Evolutionary conservation across 208 protist species (phyloP), one percentile per base, ranked within the genome.

Genomic region (Leishmania turanica): DNA sequence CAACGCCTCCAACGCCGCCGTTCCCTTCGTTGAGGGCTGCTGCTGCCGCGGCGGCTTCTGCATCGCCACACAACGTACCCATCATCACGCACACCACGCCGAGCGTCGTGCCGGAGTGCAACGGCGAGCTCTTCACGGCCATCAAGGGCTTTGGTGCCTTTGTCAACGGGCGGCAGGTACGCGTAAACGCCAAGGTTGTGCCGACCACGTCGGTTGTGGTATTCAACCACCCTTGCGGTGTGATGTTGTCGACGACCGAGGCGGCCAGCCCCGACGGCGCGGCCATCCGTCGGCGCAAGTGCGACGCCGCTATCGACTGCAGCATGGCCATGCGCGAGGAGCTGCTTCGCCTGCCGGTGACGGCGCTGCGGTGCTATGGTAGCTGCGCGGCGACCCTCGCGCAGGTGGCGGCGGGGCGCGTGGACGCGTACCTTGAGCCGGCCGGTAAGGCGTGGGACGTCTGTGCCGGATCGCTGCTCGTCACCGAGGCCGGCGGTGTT

Each of bases 401-500:
- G 51, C 84, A 88, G 37, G 64, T 96, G 34, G 93, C 93, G 13
- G 83, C 85, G 13, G 93, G 93, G 21, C 89, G 91, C 31, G 82
- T 91, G 34, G 90, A 93, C 62, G 77, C 83, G 31, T 96, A 94
- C 77, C 77, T 95, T 51, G 91, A 97, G 58, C 80, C 90, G 4
- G 86, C 82, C 8, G 84, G 83, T 13, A 89, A 90, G 78, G 78
- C 87, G 5, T 96, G 91, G 90, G 90, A 96, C 81, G 82, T 96
- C 1, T 88, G 84, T 64, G 89, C 91, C 27, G 91, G 87, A 9
- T 81, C 88, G 31, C 78, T 97, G 17, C 76, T 96, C 40, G 84
- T 97, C n/a, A 87, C 81, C 3, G 93, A 97, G 74, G 91, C 92
- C 2, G 93, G 93, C 45, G 92, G 92, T 4, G 75, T 91, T 19